Evolutionary conservation across 495 filamentous ascomycete species (phyloP), one percentile per base, ranked within the genome.

Genomic region (Xylaria longipes): DNA sequence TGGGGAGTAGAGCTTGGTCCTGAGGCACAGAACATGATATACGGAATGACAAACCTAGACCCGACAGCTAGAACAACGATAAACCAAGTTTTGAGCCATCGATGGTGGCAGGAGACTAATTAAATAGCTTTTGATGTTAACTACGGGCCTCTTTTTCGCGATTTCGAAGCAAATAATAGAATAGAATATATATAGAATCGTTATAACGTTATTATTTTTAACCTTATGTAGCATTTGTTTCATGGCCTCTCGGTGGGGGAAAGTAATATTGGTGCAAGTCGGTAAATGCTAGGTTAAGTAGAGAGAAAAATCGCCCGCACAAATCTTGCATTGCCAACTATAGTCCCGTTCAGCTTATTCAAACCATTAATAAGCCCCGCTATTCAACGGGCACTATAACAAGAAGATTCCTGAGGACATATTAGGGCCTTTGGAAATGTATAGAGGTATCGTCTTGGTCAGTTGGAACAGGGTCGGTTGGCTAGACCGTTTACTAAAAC

Each of bases 1-100:
- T 73, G 71, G 71, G 65, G 65, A 2, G 25, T 15, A 11, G 71
- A 41, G 2, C 60, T 73, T 48, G 65, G 56, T 43, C 33, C 45
- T 35, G 60, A 79, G 71, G 74, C 72, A 70, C 17, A 74, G 50
- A 69, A 72, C 57, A 73, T 81, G 76, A 76, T 81, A 73, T 80
- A 72, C 50, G 69, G 71, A 73, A 78, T 81, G 71, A 78, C 70
- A 70, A 79, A 78, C 57, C 72, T 63, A 69, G 71, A 80, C 65
- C 79, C 78, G 33, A 65, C 64, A 29, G 78, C 75, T 73, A 77
- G 78, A 78, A 70, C 65, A 74, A 79, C 74, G 70, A 80, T 81
- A 74, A 68, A 78, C 39, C 72, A 78, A 70, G 79, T 79, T 31
- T 71, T 81, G 67, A 66, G 39, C 61, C 77, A 79, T 75, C 62